Percentiles rank a stretch among this genome's conserved stretches.
Conservation (phyloP, 2,329 filamentous ascomycete species). For the Phialophora macrospora region DNA sequence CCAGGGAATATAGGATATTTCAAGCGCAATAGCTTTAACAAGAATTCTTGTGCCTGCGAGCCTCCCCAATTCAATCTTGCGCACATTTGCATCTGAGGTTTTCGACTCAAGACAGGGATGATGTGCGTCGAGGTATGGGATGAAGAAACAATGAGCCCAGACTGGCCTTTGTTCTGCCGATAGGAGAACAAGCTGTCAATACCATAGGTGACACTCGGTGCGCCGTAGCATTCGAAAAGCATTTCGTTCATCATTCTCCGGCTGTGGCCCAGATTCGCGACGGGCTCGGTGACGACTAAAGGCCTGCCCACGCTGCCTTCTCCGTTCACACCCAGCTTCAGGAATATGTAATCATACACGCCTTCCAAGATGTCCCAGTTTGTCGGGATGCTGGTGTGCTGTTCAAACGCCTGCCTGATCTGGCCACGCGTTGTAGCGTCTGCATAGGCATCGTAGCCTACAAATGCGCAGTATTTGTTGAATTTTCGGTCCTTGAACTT, state of each 20-base stretch:
- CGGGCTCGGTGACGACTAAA: constrained; percentile 92
- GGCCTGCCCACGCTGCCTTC: constrained; percentile 80
- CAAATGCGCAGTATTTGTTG: constrained; percentile 87
- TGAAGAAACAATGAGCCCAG: constrained; percentile 86
- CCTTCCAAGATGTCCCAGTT: constrained; percentile 99
- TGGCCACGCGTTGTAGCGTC: constrained; percentile 92
- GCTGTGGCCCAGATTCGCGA: constrained; percentile 88
- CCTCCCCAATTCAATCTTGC: constrained; percentile 95
- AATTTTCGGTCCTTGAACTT: constrained; percentile 95
- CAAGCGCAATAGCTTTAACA: constrained; percentile 83
- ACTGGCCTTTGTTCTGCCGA: constrained; percentile 83
- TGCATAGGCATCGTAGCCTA: constrained; percentile 89
- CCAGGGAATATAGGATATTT: constrained; percentile 87
- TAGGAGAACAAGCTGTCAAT: constrained; percentile 98
- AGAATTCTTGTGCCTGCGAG: constrained; percentile 84
- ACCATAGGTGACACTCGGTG: constrained; percentile 87
- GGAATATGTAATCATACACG: constrained; percentile 88
- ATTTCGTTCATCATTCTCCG: constrained; percentile 96
- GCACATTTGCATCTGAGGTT: constrained; percentile 81
- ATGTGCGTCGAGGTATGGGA: constrained; percentile 94
- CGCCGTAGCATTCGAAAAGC: constrained; percentile 92
- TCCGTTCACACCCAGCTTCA: constrained; percentile 84
- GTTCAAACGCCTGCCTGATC: constrained; percentile 87
- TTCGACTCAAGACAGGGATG: constrained; percentile 87
- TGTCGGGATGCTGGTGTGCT: constrained; percentile 85